phyloP scores from a whole-genome alignment of 169 alveolate genomes.

The Plasmodium sp. region DNA sequence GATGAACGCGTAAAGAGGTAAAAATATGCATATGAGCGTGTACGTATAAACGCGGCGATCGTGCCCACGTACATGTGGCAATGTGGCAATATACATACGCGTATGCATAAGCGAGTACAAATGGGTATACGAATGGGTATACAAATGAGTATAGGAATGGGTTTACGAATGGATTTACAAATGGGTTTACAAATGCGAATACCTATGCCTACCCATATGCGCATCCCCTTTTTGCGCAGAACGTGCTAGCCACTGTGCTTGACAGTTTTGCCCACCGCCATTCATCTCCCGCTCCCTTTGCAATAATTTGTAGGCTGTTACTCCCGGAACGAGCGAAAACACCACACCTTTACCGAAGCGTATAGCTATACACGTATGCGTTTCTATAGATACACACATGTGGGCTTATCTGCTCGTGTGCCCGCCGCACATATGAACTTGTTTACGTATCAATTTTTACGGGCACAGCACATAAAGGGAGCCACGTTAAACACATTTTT shows the following conservation, averaged over 20 bases:
- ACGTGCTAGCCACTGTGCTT: neutral
- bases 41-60: neutral
- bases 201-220: neutral
- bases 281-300: neutral
- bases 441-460: neutral
- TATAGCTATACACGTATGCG: neutral
- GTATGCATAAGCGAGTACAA: neutral
- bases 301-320: neutral
- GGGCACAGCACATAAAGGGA: neutral
- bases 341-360: neutral
- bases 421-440: neutral
- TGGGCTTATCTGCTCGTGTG: neutral
- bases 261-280: neutral
- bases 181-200: neutral
- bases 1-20: neutral
- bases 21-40: neutral
- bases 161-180: neutral
- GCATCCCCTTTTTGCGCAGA: neutral
- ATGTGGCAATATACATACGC: neutral
- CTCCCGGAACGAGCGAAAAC: neutral
- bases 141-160: too few relatives aligned
- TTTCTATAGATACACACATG: neutral
- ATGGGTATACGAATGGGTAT: neutral
- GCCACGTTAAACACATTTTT: neutral
- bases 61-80: neutral